Conservation (phyloP, 2,329 filamentous ascomycete genomes). For the Colletotrichum filicis region DNA sequence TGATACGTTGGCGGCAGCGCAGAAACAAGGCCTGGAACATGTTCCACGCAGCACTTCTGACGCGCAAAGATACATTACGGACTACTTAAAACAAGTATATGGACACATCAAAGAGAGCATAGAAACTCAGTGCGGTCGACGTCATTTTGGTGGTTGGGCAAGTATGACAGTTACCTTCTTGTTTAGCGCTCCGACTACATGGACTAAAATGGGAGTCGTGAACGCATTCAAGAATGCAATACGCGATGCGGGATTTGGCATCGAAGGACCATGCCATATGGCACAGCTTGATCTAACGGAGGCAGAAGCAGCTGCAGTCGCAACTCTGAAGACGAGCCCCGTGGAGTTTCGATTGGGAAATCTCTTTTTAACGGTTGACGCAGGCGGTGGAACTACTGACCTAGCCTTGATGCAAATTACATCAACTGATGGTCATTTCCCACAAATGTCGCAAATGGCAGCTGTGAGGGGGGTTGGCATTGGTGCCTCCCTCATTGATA, state of each 20-base stretch:
- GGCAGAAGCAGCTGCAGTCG: conserved; percentile 59
- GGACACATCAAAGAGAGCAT: conserved; percentile 58
- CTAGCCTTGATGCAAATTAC: conserved; percentile 55
- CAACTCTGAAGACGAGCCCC: conserved; percentile 55
- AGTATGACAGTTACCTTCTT: conserved; percentile 61
- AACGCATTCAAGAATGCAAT: conserved; percentile 62
- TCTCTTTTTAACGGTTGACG: conserved; percentile 56
- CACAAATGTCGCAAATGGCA: conserved; percentile 47
- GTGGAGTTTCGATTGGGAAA: conserved; percentile 49
- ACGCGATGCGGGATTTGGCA: conserved; percentile 59
- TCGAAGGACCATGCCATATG: conserved; percentile 49
- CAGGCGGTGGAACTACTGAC: conserved; percentile 59
- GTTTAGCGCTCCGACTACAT: conserved; percentile 69
- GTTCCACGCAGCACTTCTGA: conserved; percentile 53
- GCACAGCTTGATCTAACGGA: conserved; percentile 58
- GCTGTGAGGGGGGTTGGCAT: conserved; percentile 58
- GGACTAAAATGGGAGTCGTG: conserved; percentile 60
- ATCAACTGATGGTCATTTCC: conserved; percentile 40
- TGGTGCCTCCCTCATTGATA: conserved; percentile 58
- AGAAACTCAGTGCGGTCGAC: conserved; percentile 50
- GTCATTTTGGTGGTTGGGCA: conserved; percentile 53
- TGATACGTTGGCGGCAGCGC: conserved; percentile 53
- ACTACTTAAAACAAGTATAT: conserved; percentile 62
- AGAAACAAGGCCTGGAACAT: conserved; percentile 54
- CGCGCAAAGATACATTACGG: conserved; percentile 58